Evolutionary conservation across 1,139 yeast genomes (phyloP).

Genomic region (Debaryomyces coudertii): DNA sequence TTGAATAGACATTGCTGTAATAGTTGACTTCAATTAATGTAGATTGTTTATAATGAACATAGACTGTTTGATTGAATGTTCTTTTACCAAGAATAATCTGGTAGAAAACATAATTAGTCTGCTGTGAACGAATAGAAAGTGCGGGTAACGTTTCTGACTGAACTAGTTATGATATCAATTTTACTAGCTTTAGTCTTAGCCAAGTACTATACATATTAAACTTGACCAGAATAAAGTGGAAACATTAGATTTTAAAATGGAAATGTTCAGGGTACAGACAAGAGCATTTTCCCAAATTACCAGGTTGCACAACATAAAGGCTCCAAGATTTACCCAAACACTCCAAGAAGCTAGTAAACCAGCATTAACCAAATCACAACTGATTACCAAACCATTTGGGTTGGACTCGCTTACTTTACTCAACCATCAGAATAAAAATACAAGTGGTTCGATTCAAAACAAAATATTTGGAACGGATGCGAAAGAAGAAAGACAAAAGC

Average conservation of each 20-base stretch:
- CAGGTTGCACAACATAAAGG: constrained; percentile 10
- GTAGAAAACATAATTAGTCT: constrained; percentile 1
- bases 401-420: constrained; percentile 35
- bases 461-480: constrained; percentile 43
- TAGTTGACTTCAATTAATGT: constrained; percentile 9
- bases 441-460: constrained; percentile 26
- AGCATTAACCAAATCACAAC: constrained; percentile 30
- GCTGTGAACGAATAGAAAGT: constrained; percentile 3
- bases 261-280: background rate
- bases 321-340: constrained; percentile 33
- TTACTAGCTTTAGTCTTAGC: background rate
- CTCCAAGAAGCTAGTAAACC: constrained; percentile 33
- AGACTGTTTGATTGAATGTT: constrained; percentile 3
- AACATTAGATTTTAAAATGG: background rate
- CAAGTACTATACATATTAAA: background rate
- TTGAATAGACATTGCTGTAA: constrained; percentile 51
- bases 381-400: constrained; percentile 46
- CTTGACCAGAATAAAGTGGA: background rate
- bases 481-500: constrained; percentile 55
- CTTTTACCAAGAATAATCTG: background rate
- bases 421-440: constrained; percentile 19
- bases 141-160: constrained; percentile 9
- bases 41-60: constrained; percentile 10
- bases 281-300: background rate
- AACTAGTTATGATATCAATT: background rate